Evolutionary conservation across 1,139 yeast species (phyloP), one percentile per base, ranked within the genome.

Genomic region (Saccharomyces hybrid): DNA sequence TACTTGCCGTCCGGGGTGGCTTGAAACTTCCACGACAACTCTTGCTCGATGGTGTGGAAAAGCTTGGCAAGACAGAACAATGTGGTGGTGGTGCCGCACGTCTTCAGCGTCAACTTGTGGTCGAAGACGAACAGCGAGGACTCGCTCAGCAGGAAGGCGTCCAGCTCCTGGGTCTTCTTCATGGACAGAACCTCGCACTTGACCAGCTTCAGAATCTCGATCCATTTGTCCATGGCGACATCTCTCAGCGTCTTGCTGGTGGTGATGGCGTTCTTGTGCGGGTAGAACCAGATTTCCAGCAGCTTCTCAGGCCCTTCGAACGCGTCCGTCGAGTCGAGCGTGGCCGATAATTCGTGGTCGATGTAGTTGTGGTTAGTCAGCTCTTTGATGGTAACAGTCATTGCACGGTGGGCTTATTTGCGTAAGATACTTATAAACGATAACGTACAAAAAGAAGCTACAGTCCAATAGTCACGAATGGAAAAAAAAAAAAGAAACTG

Each of bases 291-390:
- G 56, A 93, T 76, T 69, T 93, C 97, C 51, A 93, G 76, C 56
- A 93, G 78, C 73, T 93, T 93, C 72, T 93, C 99, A 25, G 99
- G 98, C 11, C 99, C 99, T 74, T 91, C 98, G 69, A 91, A 91
- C 2, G 97, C 97, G 68, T 82, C 85, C 20, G 95, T 78, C 32
- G 97, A 89, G 72, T 91, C 97, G 61, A 90, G 74, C 61, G 80
- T 79, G 51, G 84, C 84, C n/a, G 95, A 84, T 52, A 88, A 75
- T 60, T 84, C 87, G 71, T 85, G 89, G 70, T 89, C 89, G 64
- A 86, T 82, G 65, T 77, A 87, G 53, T 81, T 75, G 63, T 78
- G 79, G 61, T 74, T 74, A 54, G 69, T 58, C 48, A 63, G 48
- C 50, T 65, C 70, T 51, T 61, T 56, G 34, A 62, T 57, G 26